These are phyloP conservation scores for Leptographium radiaticola DNA, from an alignment of 2,329 filamentous ascomycete species.

Conservation along the genomic window DNA sequence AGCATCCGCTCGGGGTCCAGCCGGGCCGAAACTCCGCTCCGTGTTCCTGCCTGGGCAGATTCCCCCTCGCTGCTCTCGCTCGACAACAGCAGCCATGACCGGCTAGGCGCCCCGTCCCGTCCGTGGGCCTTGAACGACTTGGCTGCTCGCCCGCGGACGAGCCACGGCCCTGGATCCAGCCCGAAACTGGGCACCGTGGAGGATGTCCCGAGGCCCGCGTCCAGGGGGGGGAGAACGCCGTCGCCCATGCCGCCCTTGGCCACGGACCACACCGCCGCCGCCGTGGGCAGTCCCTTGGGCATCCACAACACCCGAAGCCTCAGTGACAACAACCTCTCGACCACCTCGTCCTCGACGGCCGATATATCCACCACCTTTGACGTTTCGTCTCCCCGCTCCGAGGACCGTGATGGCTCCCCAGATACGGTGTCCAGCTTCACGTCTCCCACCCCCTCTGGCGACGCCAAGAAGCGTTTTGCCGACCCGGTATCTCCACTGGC, in stretches of 20 bases:
- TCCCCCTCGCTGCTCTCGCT: slow-evolving; percentile 7
- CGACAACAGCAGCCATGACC: slow-evolving; percentile 24
- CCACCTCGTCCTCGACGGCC: slow-evolving; percentile 6
- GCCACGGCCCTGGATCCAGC: not conserved
- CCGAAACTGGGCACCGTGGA: slow-evolving; percentile 3
- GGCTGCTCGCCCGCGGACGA: not conserved
- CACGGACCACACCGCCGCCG: too few relatives aligned
- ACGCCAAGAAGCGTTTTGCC: not conserved
- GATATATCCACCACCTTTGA: not conserved
- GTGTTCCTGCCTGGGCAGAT: not conserved
- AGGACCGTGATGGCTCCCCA: not conserved
- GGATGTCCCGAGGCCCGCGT: too few relatives aligned
- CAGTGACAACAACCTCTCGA: slow-evolving; percentile 5
- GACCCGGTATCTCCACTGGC: not conserved
- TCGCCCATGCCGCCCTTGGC: not conserved
- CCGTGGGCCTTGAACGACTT: slow-evolving; percentile 4
- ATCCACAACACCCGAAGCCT: slow-evolving; percentile 1
- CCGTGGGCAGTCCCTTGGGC: not conserved
- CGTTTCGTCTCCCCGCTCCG: not conserved
- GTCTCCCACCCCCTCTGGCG: not conserved
- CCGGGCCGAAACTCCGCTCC: slow-evolving; percentile 29
- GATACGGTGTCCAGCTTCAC: not conserved
- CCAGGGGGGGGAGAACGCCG: not conserved
- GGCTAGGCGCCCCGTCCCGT: slow-evolving; percentile 23
- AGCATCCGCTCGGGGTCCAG: slow-evolving; percentile 15